Evolutionary conservation across 306 rosid genomes (phyloP), one percentile per base, ranked within the genome.

Genomic region (Quercus wislizeni): DNA sequence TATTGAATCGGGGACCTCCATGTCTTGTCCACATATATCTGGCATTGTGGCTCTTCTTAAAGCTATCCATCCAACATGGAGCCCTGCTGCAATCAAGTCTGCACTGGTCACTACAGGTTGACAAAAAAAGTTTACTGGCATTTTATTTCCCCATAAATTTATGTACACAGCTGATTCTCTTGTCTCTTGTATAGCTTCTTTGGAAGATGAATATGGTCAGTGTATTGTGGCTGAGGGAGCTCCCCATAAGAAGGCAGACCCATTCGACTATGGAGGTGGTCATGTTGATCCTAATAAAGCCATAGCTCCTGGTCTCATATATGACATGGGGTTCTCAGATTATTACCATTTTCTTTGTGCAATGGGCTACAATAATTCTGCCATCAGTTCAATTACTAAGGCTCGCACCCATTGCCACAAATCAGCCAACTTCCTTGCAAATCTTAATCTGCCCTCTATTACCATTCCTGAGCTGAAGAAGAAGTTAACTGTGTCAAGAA

Each of bases 181-280:
- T 17, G 9, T 49, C 55, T 38, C 58, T n/a, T 70, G 58, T 67
- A 65, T 83, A 90, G 92, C 92, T 54, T 88, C 91, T 33, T 25
- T 85, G 54, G 65, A 81, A 61, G 87, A 90, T 74, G 82, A 79
- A 62, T 90, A 86, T 78, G 80, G 76, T 67, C 86, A 83, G 78
- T 35, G 67, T n/a, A 70, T 87, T 5, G 89, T 83, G 49, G 91
- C 93, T 5, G 91, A 91, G 61, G 96, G 96, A 73, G 91, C 90
- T 79, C 90, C 96, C 8, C 78, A 79, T 56, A 91, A 91, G 81
- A 79, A 76, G 73, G 95, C 85, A 27, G 87, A 87, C 63, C 85
- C 92, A 25, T 91, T 91, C 59, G 92, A 90, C 86, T 85, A 85
- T 74, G 94, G 94, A 5, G 91, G 94, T 18, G 92, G 92, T 55